phyloP scores from a whole-genome alignment of 2,329 filamentous ascomycete species.

The Ophiosphaerella korrae region DNA sequence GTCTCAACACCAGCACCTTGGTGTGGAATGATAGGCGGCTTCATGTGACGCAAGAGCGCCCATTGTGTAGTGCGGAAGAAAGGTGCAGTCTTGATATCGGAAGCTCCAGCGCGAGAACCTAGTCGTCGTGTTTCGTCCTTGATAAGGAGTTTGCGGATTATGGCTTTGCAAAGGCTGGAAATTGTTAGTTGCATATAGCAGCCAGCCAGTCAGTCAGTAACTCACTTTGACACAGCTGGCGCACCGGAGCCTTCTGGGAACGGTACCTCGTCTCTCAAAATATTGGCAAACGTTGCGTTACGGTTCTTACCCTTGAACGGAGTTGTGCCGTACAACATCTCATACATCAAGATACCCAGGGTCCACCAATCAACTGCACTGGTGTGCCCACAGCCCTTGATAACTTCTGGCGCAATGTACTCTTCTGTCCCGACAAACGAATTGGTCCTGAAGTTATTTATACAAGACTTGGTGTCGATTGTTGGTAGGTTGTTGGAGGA shows the following conservation, averaged over 20 bases:
- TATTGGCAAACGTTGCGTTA: conserved; percentile 97
- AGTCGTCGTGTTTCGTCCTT: conserved; percentile 95
- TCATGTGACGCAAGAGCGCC: conserved; percentile 96
- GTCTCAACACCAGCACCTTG: conserved; percentile 91
- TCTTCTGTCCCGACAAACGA: conserved; percentile 98
- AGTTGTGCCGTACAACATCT: conserved; percentile 98
- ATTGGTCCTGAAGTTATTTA: conserved; percentile 97
- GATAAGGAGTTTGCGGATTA: conserved; percentile 95
- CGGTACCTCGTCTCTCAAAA: conserved; percentile 90
- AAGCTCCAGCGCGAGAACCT: conserved; percentile 91
- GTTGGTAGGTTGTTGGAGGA: conserved; percentile 86
- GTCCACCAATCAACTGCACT: conserved; percentile 99
- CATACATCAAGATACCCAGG: conserved; percentile 93
- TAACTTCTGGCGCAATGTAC: conserved; percentile 98
- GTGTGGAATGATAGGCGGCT: conserved; percentile 93
- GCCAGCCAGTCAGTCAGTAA: conserved; percentile 17
- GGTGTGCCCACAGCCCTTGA: conserved; percentile 97
- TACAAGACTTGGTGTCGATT: conserved; percentile 99
- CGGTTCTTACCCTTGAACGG: conserved; percentile 99
- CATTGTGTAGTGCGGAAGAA: conserved; percentile 97
- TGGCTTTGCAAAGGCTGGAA: conserved; percentile 86
- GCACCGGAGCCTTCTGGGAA: conserved; percentile 88
- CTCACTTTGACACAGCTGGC: conserved; percentile 91
- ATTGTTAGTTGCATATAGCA: conserved; percentile 9
- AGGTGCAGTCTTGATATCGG: conserved; percentile 92